These are phyloP conservation scores for Sanghuangporus weigelae DNA, from an alignment of 1,284 basidiomycete species.

Conservation along the genomic window DNA sequence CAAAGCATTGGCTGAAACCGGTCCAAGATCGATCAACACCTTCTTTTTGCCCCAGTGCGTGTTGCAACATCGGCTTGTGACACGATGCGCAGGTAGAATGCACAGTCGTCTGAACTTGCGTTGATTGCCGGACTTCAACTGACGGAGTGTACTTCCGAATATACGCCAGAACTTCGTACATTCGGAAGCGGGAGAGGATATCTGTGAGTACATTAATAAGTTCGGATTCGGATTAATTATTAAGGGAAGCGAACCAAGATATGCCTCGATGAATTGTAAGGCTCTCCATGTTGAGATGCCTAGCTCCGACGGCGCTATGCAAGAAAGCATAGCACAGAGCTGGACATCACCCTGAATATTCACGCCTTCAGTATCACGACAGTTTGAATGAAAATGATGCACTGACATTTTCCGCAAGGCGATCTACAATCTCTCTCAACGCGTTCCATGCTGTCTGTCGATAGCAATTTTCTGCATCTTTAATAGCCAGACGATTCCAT, in stretches of 20 bases:
- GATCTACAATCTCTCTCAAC: slow-evolving; percentile 50
- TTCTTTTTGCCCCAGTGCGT: slow-evolving; percentile 30
- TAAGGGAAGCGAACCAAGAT: slow-evolving; percentile 48
- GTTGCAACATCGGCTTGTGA: slow-evolving; percentile 49
- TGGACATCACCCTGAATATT: slow-evolving; percentile 62
- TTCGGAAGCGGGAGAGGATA: slow-evolving; percentile 49
- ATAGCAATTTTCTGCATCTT: slow-evolving; percentile 46
- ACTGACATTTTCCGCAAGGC: slow-evolving; percentile 54
- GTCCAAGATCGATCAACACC: slow-evolving; percentile 31
- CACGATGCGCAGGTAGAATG: slow-evolving; percentile 64
- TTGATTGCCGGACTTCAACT: slow-evolving; percentile 44
- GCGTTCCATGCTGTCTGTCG: slow-evolving; percentile 52
- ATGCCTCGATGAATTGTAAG: slow-evolving; percentile 59
- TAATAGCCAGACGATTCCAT: slow-evolving; percentile 33
- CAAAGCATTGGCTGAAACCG: slow-evolving; percentile 39
- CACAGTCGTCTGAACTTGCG: slow-evolving; percentile 61
- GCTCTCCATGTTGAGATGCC: slow-evolving; percentile 37
- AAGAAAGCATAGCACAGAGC: slow-evolving; percentile 64
- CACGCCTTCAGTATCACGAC: background rate
- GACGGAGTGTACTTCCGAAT: slow-evolving; percentile 55
- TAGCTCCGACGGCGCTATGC: slow-evolving; percentile 55
- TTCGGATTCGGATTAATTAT: background rate
- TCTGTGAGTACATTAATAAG: slow-evolving; percentile 36
- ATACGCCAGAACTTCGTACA: slow-evolving; percentile 64
- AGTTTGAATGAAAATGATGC: background rate